Evolutionary conservation across 75 land plant species (phyloP).

Genomic region (Gnetum montanum): DNA sequence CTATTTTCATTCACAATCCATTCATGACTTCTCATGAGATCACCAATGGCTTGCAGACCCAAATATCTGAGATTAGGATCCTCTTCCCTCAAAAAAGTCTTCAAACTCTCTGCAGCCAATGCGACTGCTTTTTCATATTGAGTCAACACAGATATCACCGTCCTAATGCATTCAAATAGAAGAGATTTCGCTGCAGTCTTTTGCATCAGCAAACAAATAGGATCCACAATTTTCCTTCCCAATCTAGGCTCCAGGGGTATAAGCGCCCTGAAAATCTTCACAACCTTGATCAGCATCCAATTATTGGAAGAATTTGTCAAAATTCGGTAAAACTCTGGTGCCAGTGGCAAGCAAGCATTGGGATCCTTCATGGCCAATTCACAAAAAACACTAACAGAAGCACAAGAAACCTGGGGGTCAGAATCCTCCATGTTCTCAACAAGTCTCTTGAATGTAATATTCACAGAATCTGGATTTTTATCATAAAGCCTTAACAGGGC

Average conservation of each 20-base stretch:
- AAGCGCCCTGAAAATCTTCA: constrained; percentile 82
- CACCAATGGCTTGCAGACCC: constrained; percentile 60
- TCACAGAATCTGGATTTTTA: constrained; percentile 64
- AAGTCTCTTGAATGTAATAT: constrained; percentile 65
- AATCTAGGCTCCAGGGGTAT: constrained; percentile 75
- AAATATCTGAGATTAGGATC: constrained; percentile 89
- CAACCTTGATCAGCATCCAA: constrained; percentile 87
- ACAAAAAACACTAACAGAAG: constrained; percentile 75
- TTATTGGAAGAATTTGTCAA: constrained; percentile 61
- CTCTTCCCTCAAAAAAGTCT: constrained; percentile 52
- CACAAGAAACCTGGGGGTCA: constrained; percentile 47
- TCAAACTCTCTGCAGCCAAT: constrained; percentile 63
- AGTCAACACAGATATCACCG: constrained; percentile 49
- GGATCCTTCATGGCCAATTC: constrained; percentile 71
- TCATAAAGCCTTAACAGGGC: constrained; percentile 46
- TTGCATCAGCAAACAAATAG: constrained; percentile 63
- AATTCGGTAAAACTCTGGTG: constrained; percentile 80
- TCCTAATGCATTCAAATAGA: constrained; percentile 77
- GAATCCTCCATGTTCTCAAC: constrained; percentile 69
- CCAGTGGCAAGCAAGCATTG: constrained; percentile 61
- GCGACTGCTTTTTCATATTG: constrained; percentile 57
- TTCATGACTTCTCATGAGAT: constrained; percentile 35
- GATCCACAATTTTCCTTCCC: constrained; percentile 70
- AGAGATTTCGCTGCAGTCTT: constrained; percentile 71
- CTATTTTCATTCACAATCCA: constrained; percentile 75